Evolutionary conservation across 768 basidiomycete species (phyloP).

Genomic region (Auriculariales sp.): DNA sequence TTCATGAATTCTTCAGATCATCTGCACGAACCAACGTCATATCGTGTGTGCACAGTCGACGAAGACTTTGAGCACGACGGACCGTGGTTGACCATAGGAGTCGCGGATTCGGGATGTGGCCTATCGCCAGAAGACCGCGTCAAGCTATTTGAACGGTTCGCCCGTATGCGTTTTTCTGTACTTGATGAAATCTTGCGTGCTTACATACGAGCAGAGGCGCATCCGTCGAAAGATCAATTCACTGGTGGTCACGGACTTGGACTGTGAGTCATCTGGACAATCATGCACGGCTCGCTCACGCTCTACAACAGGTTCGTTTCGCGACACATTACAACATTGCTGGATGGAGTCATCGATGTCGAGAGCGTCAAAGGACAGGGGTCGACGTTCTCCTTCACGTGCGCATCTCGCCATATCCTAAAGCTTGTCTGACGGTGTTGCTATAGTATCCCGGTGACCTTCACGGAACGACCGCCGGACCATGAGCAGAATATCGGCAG

Average conservation of each 20-base stretch:
- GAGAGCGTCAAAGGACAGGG: background rate
- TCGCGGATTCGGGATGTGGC: background rate
- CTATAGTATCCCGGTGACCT: background rate
- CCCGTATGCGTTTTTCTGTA: background rate
- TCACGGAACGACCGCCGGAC: background rate
- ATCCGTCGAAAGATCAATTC: background rate
- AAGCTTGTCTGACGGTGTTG: too few species aligned
- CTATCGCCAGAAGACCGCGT: background rate
- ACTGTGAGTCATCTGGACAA: background rate
- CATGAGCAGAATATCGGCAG: background rate
- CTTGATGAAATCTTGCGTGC: too few species aligned
- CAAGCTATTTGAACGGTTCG: background rate
- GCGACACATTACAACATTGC: background rate
- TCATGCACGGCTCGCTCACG: background rate
- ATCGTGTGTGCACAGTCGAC: background rate
- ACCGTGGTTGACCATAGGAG: background rate
- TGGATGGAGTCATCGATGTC: background rate
- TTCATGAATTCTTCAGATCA: background rate
- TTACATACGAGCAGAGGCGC: background rate
- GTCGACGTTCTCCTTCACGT: background rate
- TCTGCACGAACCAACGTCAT: background rate
- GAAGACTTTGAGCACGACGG: background rate
- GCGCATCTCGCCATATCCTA: too few species aligned
- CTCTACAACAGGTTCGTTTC: background rate
- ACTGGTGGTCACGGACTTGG: background rate